Conservation (phyloP, 495 filamentous ascomycete species). For the Aeminium ludgeri region DNA sequence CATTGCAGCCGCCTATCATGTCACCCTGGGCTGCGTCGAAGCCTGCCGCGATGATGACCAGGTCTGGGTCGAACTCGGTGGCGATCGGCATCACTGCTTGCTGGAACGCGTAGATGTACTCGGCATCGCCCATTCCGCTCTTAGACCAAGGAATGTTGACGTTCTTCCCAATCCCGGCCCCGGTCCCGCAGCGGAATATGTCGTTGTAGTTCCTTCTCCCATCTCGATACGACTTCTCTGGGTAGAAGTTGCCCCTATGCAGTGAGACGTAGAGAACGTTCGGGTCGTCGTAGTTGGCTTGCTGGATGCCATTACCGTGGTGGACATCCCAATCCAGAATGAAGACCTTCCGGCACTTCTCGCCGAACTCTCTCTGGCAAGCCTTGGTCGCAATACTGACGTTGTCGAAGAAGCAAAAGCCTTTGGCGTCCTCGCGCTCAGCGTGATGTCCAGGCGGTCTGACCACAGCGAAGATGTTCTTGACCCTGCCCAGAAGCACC, state of each 20-base stretch:
- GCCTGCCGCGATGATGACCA: slow-evolving; percentile 87
- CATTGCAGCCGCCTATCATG: slow-evolving; percentile 77
- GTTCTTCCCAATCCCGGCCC: slow-evolving; percentile 63
- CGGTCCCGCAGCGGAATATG: slow-evolving; percentile 57
- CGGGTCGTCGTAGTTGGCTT: slow-evolving; percentile 85
- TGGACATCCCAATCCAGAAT: slow-evolving; percentile 91
- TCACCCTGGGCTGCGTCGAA: slow-evolving; percentile 94
- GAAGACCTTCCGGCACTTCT: slow-evolving; percentile 67
- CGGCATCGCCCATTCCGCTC: slow-evolving; percentile 78
- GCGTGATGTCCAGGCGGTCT: slow-evolving; percentile 93
- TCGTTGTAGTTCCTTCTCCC: slow-evolving; percentile 47
- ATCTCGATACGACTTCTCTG: slow-evolving; percentile 28
- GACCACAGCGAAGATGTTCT: slow-evolving; percentile 89
- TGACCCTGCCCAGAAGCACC: slow-evolving; percentile 61
- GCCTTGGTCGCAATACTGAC: slow-evolving; percentile 76
- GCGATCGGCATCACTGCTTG: slow-evolving; percentile 96
- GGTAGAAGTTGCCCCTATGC: slow-evolving; percentile 83
- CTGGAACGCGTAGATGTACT: slow-evolving; percentile 93
- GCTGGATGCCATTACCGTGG: slow-evolving; percentile 90
- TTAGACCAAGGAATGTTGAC: slow-evolving; percentile 93
- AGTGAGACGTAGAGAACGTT: slow-evolving; percentile 92
- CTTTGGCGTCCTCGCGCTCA: slow-evolving; percentile 65
- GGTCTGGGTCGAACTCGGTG: slow-evolving; percentile 77
- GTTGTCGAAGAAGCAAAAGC: slow-evolving; percentile 96
- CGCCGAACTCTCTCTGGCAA: slow-evolving; percentile 58